Evolutionary conservation across 805 yeast genomes (phyloP), one percentile per base, ranked within the genome.

Genomic region (Saccharomycopsis sp.): DNA sequence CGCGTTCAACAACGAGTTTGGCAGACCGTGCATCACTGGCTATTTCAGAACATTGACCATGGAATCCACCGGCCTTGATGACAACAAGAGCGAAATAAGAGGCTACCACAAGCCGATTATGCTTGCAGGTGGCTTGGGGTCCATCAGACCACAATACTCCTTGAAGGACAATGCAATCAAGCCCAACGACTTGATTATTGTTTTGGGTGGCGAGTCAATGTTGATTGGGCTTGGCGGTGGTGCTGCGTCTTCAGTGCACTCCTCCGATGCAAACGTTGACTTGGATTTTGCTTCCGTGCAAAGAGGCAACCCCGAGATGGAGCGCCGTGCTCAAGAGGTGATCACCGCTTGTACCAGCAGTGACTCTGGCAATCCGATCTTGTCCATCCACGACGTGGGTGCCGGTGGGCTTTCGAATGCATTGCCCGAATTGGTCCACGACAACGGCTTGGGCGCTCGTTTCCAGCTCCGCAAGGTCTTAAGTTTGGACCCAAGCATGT

Each of bases 71-170:
- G 76, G 77, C 55, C n/a, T n/a, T n/a, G 60, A 65, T 34, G 68
- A 75, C 36, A 81, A 80, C 26, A 67, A 77, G 49, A 66, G 67
- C 40, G 95, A 85, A 60, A 64, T 85, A 50, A 77, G 97, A 64
- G 99, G 99, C 32, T 92, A 80, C 76, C 99, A 92, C 63, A 92
- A 92, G 64, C 99, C 99, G 36, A 92, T 92, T 56, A 92, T 92
- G 99, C 65, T 92, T 63, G 99, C 99, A 38, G 99, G 99, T 68
- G 99, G 99, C 56, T 73, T 92, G 68, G 99, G 99, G 58, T 80
- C 96, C 27, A 84, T 89, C 36, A 76, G 99, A 62, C 97, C 97
- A 4, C 85, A 75, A 50, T 75, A 88, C 56, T 88, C 97, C 5
- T 68, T 92, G 51, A 92, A 92, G 62, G 81, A 86, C 60, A 75